These are phyloP conservation scores for Eucalyptus leucophloia DNA, from an alignment of 345 rosid genomes.

Conservation along the genomic window DNA sequence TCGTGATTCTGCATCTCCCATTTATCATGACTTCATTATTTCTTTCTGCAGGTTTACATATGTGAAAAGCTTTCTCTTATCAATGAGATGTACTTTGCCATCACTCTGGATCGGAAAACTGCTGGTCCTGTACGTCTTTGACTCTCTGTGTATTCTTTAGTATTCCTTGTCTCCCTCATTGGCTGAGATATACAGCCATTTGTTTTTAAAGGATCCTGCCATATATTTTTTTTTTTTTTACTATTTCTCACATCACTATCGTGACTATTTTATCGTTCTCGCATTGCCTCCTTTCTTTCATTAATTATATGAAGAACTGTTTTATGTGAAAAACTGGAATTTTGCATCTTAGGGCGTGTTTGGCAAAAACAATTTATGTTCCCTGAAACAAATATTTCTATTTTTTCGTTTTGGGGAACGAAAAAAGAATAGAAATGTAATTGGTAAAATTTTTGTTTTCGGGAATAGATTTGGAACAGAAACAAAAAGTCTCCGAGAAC, in stretches of 20 bases:
- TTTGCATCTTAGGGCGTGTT: neutral
- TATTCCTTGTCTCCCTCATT: neutral
- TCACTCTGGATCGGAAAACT: constrained; percentile 85
- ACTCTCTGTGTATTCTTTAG: neutral
- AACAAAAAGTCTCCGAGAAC: no score
- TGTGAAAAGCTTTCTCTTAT: constrained; percentile 85
- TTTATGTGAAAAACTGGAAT: neutral
- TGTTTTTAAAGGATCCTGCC: neutral
- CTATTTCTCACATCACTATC: neutral
- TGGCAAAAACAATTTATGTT: no score
- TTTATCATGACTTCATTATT: neutral
- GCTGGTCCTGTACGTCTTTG: constrained; percentile 81
- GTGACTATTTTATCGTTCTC: neutral
- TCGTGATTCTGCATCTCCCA: neutral
- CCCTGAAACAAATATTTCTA: no score
- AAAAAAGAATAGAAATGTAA: no score
- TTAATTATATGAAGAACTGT: neutral
- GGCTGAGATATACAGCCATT: neutral
- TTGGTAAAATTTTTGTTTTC: no score
- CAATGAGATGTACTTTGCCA: constrained; percentile 99
- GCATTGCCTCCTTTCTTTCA: neutral
- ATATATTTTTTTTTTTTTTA: neutral
- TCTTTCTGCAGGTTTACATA: constrained; percentile 65
- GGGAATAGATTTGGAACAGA: no score
- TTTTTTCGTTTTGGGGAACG: no score